Percentiles rank a stretch among this genome's conserved stretches.
phyloP scores from a whole-genome alignment of 352 stramenopile genomes.

The Globisporangium irregulare region DNA sequence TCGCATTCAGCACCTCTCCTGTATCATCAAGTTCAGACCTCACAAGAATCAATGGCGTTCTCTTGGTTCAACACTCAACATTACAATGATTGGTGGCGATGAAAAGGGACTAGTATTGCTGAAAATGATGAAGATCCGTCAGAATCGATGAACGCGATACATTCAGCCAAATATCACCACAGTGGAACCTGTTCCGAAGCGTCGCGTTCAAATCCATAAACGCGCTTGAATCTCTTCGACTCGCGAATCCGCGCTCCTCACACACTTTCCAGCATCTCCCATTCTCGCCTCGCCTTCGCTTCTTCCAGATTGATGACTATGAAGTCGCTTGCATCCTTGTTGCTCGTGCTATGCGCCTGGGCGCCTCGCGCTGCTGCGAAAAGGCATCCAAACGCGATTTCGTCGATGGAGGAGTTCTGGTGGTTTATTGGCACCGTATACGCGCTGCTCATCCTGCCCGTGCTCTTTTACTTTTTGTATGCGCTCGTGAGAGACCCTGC shows the following conservation, averaged over 20 bases:
- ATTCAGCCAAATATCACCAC: background rate
- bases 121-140: background rate
- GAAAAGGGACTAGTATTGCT: background rate
- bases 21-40: background rate
- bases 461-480: conserved; percentile 33
- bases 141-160: background rate
- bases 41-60: background rate
- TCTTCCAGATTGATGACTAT: background rate
- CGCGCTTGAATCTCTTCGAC: background rate
- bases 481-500: conserved; percentile 26
- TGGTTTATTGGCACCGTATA: conserved; percentile 36
- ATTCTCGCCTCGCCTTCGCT: background rate
- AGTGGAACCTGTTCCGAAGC: conserved; percentile 2
- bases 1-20: background rate
- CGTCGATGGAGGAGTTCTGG: conserved; percentile 46
- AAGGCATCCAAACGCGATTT: conserved; percentile 22
- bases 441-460: conserved; percentile 32
- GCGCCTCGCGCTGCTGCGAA: background rate
- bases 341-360: background rate
- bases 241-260: background rate
- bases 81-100: too few species aligned
- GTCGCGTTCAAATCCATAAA: background rate
- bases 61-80: background rate
- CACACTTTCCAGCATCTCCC: background rate
- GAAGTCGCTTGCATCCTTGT: background rate